Conservation (phyloP, 2,329 filamentous ascomycete genomes). For the Knufia petricola region DNA sequence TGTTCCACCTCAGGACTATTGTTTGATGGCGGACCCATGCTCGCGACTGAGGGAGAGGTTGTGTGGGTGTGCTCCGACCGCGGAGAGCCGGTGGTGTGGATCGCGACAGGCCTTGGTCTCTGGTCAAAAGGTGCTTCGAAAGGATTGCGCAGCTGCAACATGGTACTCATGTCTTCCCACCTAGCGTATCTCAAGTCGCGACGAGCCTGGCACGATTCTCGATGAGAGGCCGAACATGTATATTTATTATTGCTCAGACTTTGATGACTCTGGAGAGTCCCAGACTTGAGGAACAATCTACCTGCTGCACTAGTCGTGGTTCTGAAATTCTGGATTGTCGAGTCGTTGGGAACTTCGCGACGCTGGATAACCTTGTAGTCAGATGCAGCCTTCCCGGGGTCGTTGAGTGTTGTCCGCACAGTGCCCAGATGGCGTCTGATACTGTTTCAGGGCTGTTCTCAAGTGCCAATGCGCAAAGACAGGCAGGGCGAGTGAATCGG, state of each 20-base stretch:
- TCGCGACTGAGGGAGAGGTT: constrained; percentile 37
- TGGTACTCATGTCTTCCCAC: constrained; percentile 19
- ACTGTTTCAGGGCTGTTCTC: too few species aligned
- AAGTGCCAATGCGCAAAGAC: background rate
- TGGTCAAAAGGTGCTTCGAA: constrained; percentile 18
- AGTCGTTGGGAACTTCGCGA: background rate
- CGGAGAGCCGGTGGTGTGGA: constrained; percentile 18
- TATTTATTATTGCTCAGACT: background rate
- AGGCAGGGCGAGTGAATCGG: background rate
- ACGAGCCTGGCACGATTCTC: background rate
- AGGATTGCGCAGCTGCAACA: constrained; percentile 20
- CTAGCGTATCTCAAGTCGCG: background rate
- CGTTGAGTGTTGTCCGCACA: too few species aligned
- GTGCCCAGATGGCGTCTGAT: too few species aligned
- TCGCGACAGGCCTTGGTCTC: constrained; percentile 15
- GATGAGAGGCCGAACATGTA: background rate
- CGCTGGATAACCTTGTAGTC: too few species aligned
- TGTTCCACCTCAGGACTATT: constrained; percentile 43
- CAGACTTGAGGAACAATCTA: too few species aligned
- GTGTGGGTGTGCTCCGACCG: constrained; percentile 45
- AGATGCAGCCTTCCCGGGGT: too few species aligned
- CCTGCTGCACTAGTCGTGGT: too few species aligned
- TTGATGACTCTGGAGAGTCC: background rate
- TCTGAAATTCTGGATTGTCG: background rate
- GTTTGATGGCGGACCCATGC: constrained; percentile 40